These are phyloP conservation scores for Stephania japonica DNA, from an alignment of 164 flowering plant genomes.

Conservation along the genomic window DNA sequence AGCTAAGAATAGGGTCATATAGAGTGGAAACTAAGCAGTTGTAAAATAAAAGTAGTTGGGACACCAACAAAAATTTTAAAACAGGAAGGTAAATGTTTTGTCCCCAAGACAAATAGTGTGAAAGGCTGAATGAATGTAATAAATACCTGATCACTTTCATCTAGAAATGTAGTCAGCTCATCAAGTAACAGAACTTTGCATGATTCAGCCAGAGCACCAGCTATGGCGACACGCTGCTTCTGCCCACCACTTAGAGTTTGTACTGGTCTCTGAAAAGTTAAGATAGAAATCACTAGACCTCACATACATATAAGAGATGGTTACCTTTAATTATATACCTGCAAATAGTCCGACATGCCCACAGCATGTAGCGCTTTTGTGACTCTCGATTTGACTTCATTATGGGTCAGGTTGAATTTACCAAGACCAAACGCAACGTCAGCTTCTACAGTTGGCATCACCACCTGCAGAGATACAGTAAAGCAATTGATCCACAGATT, in stretches of 20 bases:
- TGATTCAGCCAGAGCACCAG: conserved; percentile 91
- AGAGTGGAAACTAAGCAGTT: background rate
- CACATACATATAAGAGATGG: background rate
- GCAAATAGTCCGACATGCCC: conserved; percentile 68
- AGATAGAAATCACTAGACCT: conserved; percentile 2
- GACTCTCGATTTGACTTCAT: conserved; percentile 61
- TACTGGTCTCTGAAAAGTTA: conserved; percentile 59
- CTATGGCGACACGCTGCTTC: conserved; percentile 96
- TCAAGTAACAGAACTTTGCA: conserved; percentile 78
- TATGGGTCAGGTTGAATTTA: conserved; percentile 46
- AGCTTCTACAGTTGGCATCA: conserved; percentile 95
- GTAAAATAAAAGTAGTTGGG: background rate
- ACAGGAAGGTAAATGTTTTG: background rate
- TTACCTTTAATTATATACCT: conserved; percentile 33
- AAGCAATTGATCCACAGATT: background rate
- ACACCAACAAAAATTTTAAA: background rate
- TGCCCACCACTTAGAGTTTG: conserved; percentile 99
- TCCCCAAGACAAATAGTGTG: background rate
- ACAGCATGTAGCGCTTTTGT: conserved; percentile 64
- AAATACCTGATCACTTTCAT: conserved; percentile 81
- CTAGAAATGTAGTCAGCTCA: conserved; percentile 96
- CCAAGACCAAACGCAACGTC: conserved; percentile 98
- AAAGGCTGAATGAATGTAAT: background rate
- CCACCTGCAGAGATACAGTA: conserved; percentile 52
- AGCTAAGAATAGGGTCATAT: background rate